A percentile compares a stretch with the other conserved stretches of the same genome.
Evolutionary conservation across 2,329 filamentous ascomycete species (phyloP).

Genomic region (Cladosporium sp.): DNA sequence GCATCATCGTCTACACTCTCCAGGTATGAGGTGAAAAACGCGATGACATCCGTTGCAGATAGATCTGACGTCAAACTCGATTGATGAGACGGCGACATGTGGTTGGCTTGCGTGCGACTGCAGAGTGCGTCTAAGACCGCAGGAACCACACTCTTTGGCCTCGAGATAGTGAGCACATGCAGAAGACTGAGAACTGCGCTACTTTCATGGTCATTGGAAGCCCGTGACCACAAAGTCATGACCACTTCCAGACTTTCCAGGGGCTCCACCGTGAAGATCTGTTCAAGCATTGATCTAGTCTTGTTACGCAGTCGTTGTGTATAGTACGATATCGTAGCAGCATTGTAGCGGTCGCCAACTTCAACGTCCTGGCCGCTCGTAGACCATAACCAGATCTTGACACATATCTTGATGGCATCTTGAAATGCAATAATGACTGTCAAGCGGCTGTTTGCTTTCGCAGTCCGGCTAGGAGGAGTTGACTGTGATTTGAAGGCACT

Average conservation of each 20-base stretch:
- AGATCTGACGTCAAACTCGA: constrained; percentile 86
- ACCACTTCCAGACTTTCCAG: constrained; percentile 91
- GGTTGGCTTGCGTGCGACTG: constrained; percentile 80
- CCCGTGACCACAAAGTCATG: constrained; percentile 73
- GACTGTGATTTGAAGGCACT: constrained; percentile 80
- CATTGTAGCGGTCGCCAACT: constrained; percentile 57
- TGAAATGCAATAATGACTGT: constrained; percentile 96
- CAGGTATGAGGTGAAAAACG: constrained; percentile 87
- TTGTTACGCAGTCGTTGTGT: constrained; percentile 87
- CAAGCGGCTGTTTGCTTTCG: constrained; percentile 86
- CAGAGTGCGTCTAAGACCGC: constrained; percentile 96
- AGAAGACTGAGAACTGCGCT: constrained; percentile 76
- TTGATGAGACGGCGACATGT: constrained; percentile 72
- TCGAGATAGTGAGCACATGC: constrained; percentile 84
- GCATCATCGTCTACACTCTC: constrained; percentile 90
- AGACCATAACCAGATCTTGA: constrained; percentile 92
- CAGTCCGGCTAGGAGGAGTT: constrained; percentile 62
- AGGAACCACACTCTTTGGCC: constrained; percentile 86
- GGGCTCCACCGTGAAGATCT: constrained; percentile 86
- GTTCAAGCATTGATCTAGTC: constrained; percentile 80
- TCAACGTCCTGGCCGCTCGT: constrained; percentile 57
- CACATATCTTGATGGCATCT: constrained; percentile 88
- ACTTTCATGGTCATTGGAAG: constrained; percentile 32
- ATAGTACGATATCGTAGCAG: constrained; percentile 81
- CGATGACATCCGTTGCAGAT: constrained; percentile 75